Evolutionary conservation across 306 rosid genomes (phyloP), one percentile per base, ranked within the genome.

Genomic region (Rosa persica): DNA sequence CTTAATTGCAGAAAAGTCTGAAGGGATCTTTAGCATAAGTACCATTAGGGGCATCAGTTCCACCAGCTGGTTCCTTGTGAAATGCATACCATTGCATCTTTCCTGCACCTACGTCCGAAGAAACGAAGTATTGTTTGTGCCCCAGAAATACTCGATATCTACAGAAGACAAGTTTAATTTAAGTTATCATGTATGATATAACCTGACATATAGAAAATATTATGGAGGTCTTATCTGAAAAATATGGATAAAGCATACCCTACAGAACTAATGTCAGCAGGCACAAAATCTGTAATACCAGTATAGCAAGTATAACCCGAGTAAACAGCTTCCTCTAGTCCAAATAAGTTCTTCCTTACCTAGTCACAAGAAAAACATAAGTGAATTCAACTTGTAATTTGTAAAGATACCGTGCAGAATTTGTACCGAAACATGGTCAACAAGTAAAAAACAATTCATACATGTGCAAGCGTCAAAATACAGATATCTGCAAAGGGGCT

Each of bases 51-150:
- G 55, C 4, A 86, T 96, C 99, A 70, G 69, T 73, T 81, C 98
- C 98, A 76, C 98, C 97, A 19, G 98, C 77, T 73, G 87, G 66
- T 78, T 96, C 99, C 74, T 96, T 77, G 81, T 96, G 84, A 79
- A 96, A 96, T 54, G 96, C 99, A 83, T 96, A 96, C 99, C 98
- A 96, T 85, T 93, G 99, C 98, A 91, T 93, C 94, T 96, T 96
- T 82, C 99, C 99, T 16, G 82, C 90, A 5, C 99, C 99, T 19
- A 96, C 98, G 70, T 96, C 99, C 25, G 99, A 96, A 73, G 99
- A 93, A 71, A 96, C 99, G 5, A 96, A 96, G 85, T 96, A 96
- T 84, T 96, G 98, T 75, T 96, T 96, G 96, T 93, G 97, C 78
- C 99, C 99, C 88, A 96, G 79, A 86, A 96, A 96, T 17, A 96